Evolutionary conservation across 768 basidiomycete genomes (phyloP), one percentile per base, ranked within the genome.

Genomic region (Fistulinella prunicolor): DNA sequence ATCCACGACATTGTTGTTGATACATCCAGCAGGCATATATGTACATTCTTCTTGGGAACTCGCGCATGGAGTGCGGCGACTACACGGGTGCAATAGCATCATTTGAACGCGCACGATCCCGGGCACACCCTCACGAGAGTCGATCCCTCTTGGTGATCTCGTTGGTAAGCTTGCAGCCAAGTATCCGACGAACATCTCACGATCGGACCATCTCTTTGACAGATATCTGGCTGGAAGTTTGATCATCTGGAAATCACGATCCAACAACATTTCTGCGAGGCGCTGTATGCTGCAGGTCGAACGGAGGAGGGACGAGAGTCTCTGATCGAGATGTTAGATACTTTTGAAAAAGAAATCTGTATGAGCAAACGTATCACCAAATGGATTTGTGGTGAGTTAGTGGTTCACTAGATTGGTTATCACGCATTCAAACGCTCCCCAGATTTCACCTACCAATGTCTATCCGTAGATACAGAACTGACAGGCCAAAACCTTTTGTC

Each of bases 151-250:
- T 24, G 12, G 12, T 39, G 26, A 14, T 56, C 17, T 54, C 48
- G 3, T 22, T 56, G 32, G 55, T 50, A 47, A 32, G 24, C n/a
- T 24, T 29, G 9, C 5, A 12, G 4, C 8, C 10, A 3, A 5
- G 13, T 19, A 14, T 14, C 30, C 6, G 13, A 10, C 10, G 10
- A 28, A 28, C 6, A 6, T 10, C 10, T 28, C 10, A 28, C n/a
- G n/a, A 14, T 13, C 7, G 9, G 1, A 21, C 6, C 10, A 5
- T 6, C 4, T 39, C 6, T 9, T 17, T 40, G 20, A 28, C 23
- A 55, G 54, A 46, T 55, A 17, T 49, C 21, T 4, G 54, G 47
- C 9, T 55, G 51, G 50, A 42, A 22, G 1, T 49, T 53, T 30
- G 47, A 53, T 9, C 9, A 24, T 32, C 21, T 53, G 9, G 14